Conservation (phyloP, 1,284 basidiomycete species). For the Melampsora occidentalis region DNA sequence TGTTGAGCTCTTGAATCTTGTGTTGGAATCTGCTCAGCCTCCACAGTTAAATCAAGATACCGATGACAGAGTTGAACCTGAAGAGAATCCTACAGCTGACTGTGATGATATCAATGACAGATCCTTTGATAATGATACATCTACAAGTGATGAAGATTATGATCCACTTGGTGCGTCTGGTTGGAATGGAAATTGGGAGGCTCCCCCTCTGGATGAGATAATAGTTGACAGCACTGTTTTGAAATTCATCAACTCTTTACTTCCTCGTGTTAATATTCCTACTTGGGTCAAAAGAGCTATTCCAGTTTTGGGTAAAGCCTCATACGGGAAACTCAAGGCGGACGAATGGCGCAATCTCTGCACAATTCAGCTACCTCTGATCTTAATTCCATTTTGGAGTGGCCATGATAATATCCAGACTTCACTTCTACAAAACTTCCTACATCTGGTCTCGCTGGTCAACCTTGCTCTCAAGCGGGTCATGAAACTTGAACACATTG, state of each 20-base stretch:
- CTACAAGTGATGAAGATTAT: too few relatives aligned
- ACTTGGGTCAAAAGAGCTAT: conserved; percentile 28
- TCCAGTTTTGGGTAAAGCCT: conserved; percentile 38
- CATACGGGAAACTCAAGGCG: conserved; percentile 25
- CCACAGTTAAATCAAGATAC: too few relatives aligned
- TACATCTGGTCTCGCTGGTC: conserved; percentile 8
- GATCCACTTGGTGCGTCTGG: neutral
- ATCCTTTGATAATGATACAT: neutral
- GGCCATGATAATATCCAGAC: neutral
- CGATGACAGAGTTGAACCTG: too few relatives aligned
- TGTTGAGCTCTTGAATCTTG: too few relatives aligned
- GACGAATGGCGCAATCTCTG: conserved; percentile 35
- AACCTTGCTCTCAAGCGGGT: conserved; percentile 1
- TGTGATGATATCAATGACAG: too few relatives aligned
- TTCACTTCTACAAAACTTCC: conserved; percentile 26
- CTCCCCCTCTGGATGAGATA: neutral
- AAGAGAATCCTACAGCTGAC: too few relatives aligned
- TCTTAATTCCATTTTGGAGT: conserved; percentile 16
- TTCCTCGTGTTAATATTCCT: conserved; percentile 4
- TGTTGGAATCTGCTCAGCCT: too few relatives aligned
- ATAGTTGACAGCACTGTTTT: conserved; percentile 14
- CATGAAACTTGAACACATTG: neutral
- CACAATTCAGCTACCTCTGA: conserved; percentile 18
- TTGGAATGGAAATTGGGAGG: conserved; percentile 27
- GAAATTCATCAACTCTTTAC: neutral